Base-by-base conservation (phyloP, 257 asterid species). In the Solanum dulcamara region DNA sequence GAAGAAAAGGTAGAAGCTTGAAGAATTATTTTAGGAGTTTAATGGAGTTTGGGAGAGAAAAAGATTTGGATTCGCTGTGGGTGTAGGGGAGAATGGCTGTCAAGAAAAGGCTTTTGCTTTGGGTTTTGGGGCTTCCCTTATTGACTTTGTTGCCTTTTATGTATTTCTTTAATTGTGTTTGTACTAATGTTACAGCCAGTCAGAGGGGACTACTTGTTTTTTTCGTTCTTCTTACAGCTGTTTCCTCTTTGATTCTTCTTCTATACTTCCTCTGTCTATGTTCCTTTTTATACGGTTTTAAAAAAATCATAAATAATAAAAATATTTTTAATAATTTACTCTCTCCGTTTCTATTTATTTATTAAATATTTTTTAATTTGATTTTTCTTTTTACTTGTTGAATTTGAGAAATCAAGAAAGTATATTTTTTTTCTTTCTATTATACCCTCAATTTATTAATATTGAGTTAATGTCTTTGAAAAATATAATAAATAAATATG, bases 131-230 rank as follows among this genome's bases (percentile, higher is more conserved):
- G 89, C 89, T 84, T 83, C 90, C 88, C 90, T 87, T 86, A 46
- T 93, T 93, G 97, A 91, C 97, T 92, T 93, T 90, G 88, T 32
- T 83, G 89, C 80, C 87, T 87, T 83, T 85, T 84, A 55, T 80
- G 88, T 86, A 88, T 91, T 51, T 89, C 89, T 88, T 84, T 83
- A 81, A 55, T 87, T 83, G 67, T 85, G n/a, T 81, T 15, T 74
- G 83, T 37, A 37, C 70, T 80, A 57, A 83, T 70, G 88, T 80
- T 80, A 83, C 87, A 80, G 85, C 80, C 81, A 86, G 92, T 92
- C 94, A 91, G 84, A 85, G 62, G 42, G 60, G 86, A 46, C 64
- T 77, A 28, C 62, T 77, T 77, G 83, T 46, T 20, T 89, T 85
- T 89, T 86, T 77, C 82, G 84, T 84, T 85, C 86, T 60, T 51